These are phyloP conservation scores for Caloboletus inedulis DNA, from an alignment of 1,284 basidiomycete species.

Conservation along the genomic window DNA sequence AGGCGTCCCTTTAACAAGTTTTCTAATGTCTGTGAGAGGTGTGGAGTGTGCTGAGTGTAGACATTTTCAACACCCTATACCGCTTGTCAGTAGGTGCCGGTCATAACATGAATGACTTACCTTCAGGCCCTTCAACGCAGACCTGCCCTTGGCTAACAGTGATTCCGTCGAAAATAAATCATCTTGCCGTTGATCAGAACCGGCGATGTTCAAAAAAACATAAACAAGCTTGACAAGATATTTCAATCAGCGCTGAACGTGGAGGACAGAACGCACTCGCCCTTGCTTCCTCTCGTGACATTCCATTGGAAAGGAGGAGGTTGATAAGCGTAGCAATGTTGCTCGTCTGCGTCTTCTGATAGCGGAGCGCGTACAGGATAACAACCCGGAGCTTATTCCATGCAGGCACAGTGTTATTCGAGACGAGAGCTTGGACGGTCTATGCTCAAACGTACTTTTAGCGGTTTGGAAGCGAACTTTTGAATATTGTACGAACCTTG, in stretches of 20 bases:
- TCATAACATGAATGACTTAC: slow-evolving; percentile 37
- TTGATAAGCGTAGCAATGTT: slow-evolving; percentile 86
- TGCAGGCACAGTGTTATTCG: slow-evolving; percentile 62
- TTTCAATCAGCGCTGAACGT: slow-evolving; percentile 1
- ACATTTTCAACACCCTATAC: slow-evolving; percentile 95
- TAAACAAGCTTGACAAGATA: slow-evolving; percentile 73
- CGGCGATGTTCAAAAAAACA: slow-evolving; percentile 90
- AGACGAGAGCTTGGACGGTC: slow-evolving; percentile 77
- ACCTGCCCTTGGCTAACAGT: slow-evolving; percentile 90
- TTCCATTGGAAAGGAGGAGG: slow-evolving; percentile 77
- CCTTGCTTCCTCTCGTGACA: slow-evolving; percentile 80
- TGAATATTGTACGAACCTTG: slow-evolving; percentile 49
- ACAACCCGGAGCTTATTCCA: slow-evolving; percentile 89
- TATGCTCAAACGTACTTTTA: slow-evolving; percentile 34
- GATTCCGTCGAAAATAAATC: slow-evolving; percentile 97
- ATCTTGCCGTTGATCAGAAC: slow-evolving; percentile 95
- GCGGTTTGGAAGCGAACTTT: neutral
- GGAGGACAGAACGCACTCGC: slow-evolving; percentile 42
- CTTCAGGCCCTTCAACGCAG: slow-evolving; percentile 93
- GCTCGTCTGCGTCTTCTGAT: slow-evolving; percentile 87
- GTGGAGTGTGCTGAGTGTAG: slow-evolving; percentile 96
- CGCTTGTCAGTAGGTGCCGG: neutral
- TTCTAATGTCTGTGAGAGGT: slow-evolving; percentile 90
- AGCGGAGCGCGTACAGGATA: slow-evolving; percentile 93
- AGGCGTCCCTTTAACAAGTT: slow-evolving; percentile 84